Percentiles rank a stretch among this genome's conserved stretches.
Conservation (phyloP, 139 green algal species). For the Spirogloea muscicola region DNA sequence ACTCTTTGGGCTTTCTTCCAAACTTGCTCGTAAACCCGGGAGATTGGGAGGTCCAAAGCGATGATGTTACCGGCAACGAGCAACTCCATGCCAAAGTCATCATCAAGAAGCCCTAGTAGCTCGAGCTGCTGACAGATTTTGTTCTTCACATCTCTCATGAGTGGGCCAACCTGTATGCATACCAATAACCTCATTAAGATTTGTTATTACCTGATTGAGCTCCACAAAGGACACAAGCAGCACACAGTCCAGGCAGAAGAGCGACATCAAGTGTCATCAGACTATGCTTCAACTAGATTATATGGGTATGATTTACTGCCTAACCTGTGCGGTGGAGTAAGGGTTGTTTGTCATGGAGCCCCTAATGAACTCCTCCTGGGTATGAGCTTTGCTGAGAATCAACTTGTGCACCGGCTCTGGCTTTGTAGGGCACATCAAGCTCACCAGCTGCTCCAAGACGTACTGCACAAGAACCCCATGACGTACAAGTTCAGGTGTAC, state of each 20-base stretch:
- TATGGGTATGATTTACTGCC: not conserved
- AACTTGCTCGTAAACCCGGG: conserved; percentile 56
- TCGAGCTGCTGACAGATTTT: conserved; percentile 62
- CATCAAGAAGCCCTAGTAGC: conserved; percentile 60
- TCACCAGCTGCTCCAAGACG: conserved; percentile 33
- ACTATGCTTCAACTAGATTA: too few species aligned
- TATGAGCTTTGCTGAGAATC: conserved; percentile 59
- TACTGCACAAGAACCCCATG: conserved; percentile 21
- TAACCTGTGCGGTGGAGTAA: conserved; percentile 48
- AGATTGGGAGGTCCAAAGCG: conserved; percentile 53
- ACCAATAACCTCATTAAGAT: too few species aligned
- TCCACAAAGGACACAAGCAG: too few species aligned
- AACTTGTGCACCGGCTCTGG: conserved; percentile 47
- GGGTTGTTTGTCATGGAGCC: conserved; percentile 56
- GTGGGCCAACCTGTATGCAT: conserved; percentile 48
- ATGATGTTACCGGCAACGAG: conserved; percentile 60
- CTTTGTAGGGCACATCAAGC: conserved; percentile 17
- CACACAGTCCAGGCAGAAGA: too few species aligned
- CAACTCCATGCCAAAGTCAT: conserved; percentile 72
- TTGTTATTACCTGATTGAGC: too few species aligned
- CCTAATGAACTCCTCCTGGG: conserved; percentile 69
- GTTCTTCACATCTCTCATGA: conserved; percentile 69
- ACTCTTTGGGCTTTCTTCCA: conserved; percentile 29
- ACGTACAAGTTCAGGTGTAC: too few species aligned
- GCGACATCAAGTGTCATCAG: too few species aligned